Evolutionary conservation across 2,329 filamentous ascomycete species (phyloP), one percentile per base, ranked within the genome.

Genomic region (Exophiala viscosa): DNA sequence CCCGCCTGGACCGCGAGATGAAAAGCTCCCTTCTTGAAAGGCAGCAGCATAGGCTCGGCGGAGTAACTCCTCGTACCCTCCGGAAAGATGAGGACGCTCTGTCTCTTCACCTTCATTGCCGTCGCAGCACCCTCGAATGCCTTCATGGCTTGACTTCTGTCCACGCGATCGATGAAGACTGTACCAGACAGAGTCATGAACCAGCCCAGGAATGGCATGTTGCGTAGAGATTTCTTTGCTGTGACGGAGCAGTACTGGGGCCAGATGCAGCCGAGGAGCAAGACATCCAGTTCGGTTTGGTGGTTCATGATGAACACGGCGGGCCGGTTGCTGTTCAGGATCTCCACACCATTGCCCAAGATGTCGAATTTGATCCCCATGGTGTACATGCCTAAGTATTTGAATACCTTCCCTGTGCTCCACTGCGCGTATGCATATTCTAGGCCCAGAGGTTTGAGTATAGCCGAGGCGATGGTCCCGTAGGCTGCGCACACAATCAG

Each of bases 1-100:
- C 90, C 87, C 2, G 92, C 92, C 76, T 97, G 88, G 15, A 99
- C 83, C 41, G 93, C 93, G 32, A 99, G 80, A 70, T 99, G 92
- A 73, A 99, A 99, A 42, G 92, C 93, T 54, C 93, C 93, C 77
- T 99, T 99, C 76, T 99, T 99, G 79, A 97, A 99, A n/a, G 90
- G 88, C 49, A 97, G 76, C 64, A 99, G 74, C 54, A 80, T 82
- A 1, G 93, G 88, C 49, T 91, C 85, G 63, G 86, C 83, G 52
- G 87, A 80, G 73, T 97, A 96, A 69, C 88, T 95, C 61, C 93
- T 82, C 1, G 93, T 99, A 45, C 93, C 93, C 74, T 99, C 93
- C 0, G 76, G 74, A 60, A 79, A 79, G 48, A 79, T 78, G 58
- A 77, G 77, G 7, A 79, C 76, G 53, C 73, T 76, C 63, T 91